Evolutionary conservation across 73 alveolate genomes (phyloP), one percentile per base, ranked within the genome.

Genomic region (Paramecium sexaurelia): DNA sequence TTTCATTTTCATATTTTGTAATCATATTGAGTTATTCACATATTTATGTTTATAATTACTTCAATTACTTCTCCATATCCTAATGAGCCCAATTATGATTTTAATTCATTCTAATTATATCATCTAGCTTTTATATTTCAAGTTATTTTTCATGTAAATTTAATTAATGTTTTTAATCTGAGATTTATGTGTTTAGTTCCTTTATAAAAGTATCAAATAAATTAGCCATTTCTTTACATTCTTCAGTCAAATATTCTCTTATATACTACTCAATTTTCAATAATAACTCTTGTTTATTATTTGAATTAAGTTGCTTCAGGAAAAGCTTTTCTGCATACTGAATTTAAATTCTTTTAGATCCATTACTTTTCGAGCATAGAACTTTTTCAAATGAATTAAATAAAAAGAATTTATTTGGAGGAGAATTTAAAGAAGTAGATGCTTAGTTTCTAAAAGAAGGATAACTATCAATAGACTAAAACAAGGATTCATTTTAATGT

Each of bases 161-260:
- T 11, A 78, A 43, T 24, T 37, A 20, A 27, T 10, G 22, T 33
- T 78, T 22, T 22, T 78, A 43, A 33, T 39, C 73, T 6, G 68
- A 78, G 13, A 78, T 37, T 41, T 78, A 40, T 19, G 33, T 9
- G 10, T 78, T 41, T 10, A 41, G 40, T 43, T 78, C 90, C 29
- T 32, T 78, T 75, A 78, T 78, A 43, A 40, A 78, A 41, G 90
- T 78, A 5, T 43, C 75, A 43, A 78, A 78, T 37, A 78, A 43
- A 22, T 45, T 37, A 17, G 90, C 90, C 71, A 78, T 29, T 45
- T 78, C 90, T 43, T 15, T 78, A 9, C 43, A 40, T 22, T 78
- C 71, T 7, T 78, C 90, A 22, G 43, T 78, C 8, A 78, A 40
- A 19, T 20, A 41, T 11, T 39, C 90, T 24, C 29, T 19, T 6